These are phyloP conservation scores for Pyrenula massariospora DNA, from an alignment of 495 filamentous ascomycete species.

Conservation along the genomic window DNA sequence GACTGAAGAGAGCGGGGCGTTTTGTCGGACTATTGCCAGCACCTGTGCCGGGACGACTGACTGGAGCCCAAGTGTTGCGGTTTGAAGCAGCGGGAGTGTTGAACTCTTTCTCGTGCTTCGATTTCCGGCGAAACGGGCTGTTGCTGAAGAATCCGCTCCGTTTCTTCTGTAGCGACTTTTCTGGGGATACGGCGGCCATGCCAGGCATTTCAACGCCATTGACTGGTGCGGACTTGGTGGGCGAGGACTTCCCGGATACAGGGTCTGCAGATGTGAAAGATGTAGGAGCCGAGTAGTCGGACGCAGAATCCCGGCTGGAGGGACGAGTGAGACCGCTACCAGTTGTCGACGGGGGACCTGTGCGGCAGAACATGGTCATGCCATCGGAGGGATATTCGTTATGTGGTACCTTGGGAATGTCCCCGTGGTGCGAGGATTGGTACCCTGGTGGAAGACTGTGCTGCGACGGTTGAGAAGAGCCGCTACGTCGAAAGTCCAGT, in stretches of 20 bases:
- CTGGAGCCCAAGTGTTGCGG: slow-evolving; percentile 52
- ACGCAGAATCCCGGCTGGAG: slow-evolving; percentile 79
- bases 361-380: slow-evolving; percentile 97
- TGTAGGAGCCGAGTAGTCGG: slow-evolving; percentile 82
- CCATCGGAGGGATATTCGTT: slow-evolving; percentile 93
- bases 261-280: slow-evolving; percentile 80
- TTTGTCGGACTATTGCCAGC: slow-evolving; percentile 8
- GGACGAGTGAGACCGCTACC: slow-evolving; percentile 68
- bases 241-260: slow-evolving; percentile 53
- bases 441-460: slow-evolving; percentile 28
- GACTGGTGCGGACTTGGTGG: slow-evolving; percentile 43
- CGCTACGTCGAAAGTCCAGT: slow-evolving; percentile 36
- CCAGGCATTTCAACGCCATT: slow-evolving; percentile 31
- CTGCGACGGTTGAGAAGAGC: slow-evolving; percentile 8
- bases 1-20: slow-evolving; percentile 15
- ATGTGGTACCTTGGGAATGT: slow-evolving; percentile 65
- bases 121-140: slow-evolving; percentile 91
- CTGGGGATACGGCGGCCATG: slow-evolving; percentile 22
- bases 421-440: slow-evolving; percentile 45
- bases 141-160: slow-evolving; percentile 92
- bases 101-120: slow-evolving; percentile 69
- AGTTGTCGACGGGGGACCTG: slow-evolving; percentile 72
- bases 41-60: slow-evolving; percentile 2
- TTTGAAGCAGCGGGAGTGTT: slow-evolving; percentile 24
- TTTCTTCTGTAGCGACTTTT: slow-evolving; percentile 66